Evolutionary conservation across 2,329 filamentous ascomycete genomes (phyloP), one percentile per base, ranked within the genome.

Genomic region (Aspergillus neotritici): DNA sequence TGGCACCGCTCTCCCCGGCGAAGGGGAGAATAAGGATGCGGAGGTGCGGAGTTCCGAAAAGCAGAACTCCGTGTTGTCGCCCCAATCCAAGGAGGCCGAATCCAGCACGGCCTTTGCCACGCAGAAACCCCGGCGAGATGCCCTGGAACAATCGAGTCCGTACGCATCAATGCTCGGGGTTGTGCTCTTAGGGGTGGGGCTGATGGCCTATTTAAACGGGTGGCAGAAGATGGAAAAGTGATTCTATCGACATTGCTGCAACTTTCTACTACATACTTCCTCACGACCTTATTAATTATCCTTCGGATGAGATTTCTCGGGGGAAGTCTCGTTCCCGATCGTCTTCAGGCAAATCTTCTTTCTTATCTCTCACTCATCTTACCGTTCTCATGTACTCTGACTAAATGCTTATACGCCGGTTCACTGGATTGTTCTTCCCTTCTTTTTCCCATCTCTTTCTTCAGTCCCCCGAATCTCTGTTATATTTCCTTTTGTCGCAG

Each of bases 191-290:
- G 87, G 87, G 28, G 84, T 93, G 70, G 85, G 87, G 11, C 65
- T 93, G 51, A 93, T 93, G 87, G 86, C 85, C 33, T 90, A 89
- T 66, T 75, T 93, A 54, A 93, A 93, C 59, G 84, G 84, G 40
- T 91, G 86, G 86, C 84, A 88, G 57, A 75, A 74, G 56, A 63
- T 69, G 42, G 74, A 76, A 47, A 69, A 68, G 61, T 75, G 62
- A 57, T 49, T 48, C 41, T 52, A 8, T 25, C 7, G 21, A 25
- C 21, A 6, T 9, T 25, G 21, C 7, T 25, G 21, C 21, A 25
- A 6, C 21, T 25, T 17, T 5, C 5, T 4, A 8, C 21, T 25
- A 25, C 21, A 25, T 25, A 8, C 21, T 25, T 8, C 21, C n/a
- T n/a, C 21, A 9, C 21, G 4, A 8, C 21, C 21, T 25, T 6